phyloP scores from a whole-genome alignment of 192 early-diverging fungal genomes.

The Coemansia sp. region DNA sequence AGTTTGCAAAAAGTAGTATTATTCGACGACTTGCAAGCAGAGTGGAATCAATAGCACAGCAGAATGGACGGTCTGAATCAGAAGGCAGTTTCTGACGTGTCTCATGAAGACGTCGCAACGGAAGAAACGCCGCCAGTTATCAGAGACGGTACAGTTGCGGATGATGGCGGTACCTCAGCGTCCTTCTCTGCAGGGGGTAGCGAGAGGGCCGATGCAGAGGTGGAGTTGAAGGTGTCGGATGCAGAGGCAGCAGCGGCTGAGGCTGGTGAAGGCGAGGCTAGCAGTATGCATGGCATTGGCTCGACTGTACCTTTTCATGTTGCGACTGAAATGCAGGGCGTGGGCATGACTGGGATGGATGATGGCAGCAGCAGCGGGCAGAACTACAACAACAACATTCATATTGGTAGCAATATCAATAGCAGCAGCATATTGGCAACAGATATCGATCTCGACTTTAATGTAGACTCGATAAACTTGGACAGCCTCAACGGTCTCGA shows the following conservation, averaged over 20 bases:
- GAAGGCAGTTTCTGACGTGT: too few relatives aligned
- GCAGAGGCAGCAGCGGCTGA: not conserved
- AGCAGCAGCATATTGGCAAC: not conserved
- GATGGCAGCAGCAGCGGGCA: not conserved
- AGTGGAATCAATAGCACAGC: too few relatives aligned
- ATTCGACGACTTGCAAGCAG: too few relatives aligned
- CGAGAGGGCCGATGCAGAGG: too few relatives aligned
- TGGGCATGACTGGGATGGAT: not conserved
- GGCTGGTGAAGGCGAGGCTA: too few relatives aligned
- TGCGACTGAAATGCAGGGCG: not conserved
- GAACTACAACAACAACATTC: not conserved
- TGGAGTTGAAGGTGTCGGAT: not conserved
- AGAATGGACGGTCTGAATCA: too few relatives aligned
- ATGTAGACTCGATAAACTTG: constrained; percentile 43
- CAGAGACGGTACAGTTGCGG: too few relatives aligned
- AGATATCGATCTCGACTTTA: constrained; percentile 30
- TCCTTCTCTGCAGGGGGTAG: too few relatives aligned
- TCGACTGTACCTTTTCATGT: not conserved
- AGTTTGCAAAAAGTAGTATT: too few relatives aligned
- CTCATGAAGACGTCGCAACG: too few relatives aligned
- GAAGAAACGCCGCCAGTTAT: too few relatives aligned
- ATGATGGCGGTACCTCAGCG: too few relatives aligned
- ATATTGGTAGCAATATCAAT: not conserved
- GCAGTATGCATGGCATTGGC: not conserved
- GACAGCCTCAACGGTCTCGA: constrained; percentile 27